Evolutionary conservation across 2,329 filamentous ascomycete genomes (phyloP).

Genomic region (Ceratocystis lukuohia): DNA sequence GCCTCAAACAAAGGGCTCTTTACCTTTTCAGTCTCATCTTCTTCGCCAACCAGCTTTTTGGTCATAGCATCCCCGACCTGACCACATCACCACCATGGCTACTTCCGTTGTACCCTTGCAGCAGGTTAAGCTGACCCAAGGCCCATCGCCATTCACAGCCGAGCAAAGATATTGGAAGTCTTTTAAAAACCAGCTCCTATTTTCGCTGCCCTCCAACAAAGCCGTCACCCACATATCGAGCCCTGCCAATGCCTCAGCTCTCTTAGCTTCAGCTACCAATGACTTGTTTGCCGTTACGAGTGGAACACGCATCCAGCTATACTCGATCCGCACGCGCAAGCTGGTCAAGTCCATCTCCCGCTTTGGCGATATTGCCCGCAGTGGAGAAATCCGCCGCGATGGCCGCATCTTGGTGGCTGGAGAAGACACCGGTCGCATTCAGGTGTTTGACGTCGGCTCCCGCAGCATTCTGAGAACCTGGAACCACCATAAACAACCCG

Average conservation of each 20-base stretch:
- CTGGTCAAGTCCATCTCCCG: slow-evolving; percentile 86
- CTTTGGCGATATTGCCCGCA: slow-evolving; percentile 82
- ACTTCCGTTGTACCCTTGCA: slow-evolving; percentile 70
- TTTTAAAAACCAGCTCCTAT: slow-evolving; percentile 80
- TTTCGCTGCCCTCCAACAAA: slow-evolving; percentile 81
- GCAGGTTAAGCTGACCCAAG: slow-evolving; percentile 69
- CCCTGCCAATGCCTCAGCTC: slow-evolving; percentile 27
- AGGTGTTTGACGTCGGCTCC: slow-evolving; percentile 83
- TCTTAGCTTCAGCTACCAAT: slow-evolving; percentile 33
- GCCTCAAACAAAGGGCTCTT: not conserved
- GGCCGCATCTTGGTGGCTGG: slow-evolving; percentile 81
- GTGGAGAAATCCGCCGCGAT: slow-evolving; percentile 77
- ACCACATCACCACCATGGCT: slow-evolving; percentile 48
- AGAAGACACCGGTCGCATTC: slow-evolving; percentile 81
- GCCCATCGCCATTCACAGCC: slow-evolving; percentile 69
- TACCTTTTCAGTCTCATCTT: not conserved
- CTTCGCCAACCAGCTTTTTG: too few species aligned
- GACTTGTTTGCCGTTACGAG: slow-evolving; percentile 89
- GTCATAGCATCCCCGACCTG: not conserved
- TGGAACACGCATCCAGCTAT: slow-evolving; percentile 83
- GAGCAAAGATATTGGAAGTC: slow-evolving; percentile 95
- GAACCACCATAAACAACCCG: slow-evolving; percentile 85
- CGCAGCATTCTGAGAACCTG: slow-evolving; percentile 90
- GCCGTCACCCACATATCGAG: slow-evolving; percentile 83
- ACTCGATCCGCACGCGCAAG: slow-evolving; percentile 82